Percentiles rank a stretch among this genome's conserved stretches.
Evolutionary conservation across 2,329 filamentous ascomycete genomes (phyloP).

Genomic region (Trichoderma oligosporum): DNA sequence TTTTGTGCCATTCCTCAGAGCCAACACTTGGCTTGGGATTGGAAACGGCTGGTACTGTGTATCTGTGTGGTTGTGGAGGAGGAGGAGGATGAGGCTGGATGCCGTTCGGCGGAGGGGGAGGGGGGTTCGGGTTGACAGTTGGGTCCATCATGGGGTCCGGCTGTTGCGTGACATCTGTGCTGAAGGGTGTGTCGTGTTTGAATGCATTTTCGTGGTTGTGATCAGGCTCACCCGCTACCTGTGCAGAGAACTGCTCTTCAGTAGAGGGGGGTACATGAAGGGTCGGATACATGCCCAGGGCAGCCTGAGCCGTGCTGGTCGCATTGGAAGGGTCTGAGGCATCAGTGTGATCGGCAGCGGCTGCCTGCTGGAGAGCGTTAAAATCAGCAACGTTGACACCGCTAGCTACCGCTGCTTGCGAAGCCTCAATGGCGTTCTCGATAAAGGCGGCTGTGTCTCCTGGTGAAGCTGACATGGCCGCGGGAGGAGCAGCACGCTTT

Average conservation of each 20-base stretch:
- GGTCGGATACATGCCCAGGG: constrained; percentile 57
- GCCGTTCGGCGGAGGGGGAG: constrained; percentile 40
- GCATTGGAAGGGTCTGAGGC: constrained; percentile 50
- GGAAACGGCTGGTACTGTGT: constrained; percentile 40
- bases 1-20: constrained; percentile 96
- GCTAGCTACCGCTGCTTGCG: constrained; percentile 35
- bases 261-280: constrained; percentile 56
- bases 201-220: constrained; percentile 19
- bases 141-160: constrained; percentile 32
- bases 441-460: constrained; percentile 50
- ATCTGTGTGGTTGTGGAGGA: constrained; percentile 29
- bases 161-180: constrained; percentile 33
- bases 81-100: constrained; percentile 29
- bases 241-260: constrained; percentile 58
- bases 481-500: constrained; percentile 48
- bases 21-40: constrained; percentile 81
- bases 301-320: constrained; percentile 57
- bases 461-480: constrained; percentile 42
- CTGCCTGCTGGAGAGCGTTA: constrained; percentile 53
- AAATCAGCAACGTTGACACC: constrained; percentile 53
- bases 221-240: constrained; percentile 37
- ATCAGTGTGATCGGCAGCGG: constrained; percentile 45
- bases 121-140: constrained; percentile 29
- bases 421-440: constrained; percentile 49
- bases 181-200: constrained; percentile 32